A percentile compares a stretch with the other conserved stretches of the same genome.
These are phyloP conservation scores for Bothriochloa decipiens DNA, from an alignment of 176 grass and related monocot genomes.

Conservation along the genomic window DNA sequence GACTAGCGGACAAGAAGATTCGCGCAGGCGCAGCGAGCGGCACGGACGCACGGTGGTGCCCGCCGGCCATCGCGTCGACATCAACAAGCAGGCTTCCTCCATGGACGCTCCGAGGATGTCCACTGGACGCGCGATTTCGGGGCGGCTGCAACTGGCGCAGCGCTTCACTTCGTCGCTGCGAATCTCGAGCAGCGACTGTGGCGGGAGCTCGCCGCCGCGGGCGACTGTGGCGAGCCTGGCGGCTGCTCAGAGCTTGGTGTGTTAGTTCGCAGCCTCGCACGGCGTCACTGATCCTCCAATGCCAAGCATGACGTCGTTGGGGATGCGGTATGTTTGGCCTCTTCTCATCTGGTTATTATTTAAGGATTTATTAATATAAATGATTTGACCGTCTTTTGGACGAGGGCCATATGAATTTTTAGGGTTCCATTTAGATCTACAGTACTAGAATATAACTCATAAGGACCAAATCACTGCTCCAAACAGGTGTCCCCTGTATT, in stretches of 20 bases:
- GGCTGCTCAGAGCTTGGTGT: neutral
- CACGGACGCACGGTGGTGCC: conserved; percentile 1
- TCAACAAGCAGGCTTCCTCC: neutral
- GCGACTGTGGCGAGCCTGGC: neutral
- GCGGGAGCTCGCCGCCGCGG: neutral
- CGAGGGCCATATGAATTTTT: neutral
- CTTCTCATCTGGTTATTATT: neutral
- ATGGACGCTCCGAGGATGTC: neutral
- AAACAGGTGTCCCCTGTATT: neutral
- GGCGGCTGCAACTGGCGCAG: neutral
- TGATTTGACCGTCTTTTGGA: neutral
- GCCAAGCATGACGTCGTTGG: neutral
- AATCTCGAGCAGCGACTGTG: neutral
- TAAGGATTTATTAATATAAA: no score
- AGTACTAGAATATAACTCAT: neutral
- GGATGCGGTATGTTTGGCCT: conserved; percentile 3
- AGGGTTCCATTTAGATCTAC: neutral
- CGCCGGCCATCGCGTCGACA: neutral
- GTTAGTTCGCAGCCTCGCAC: neutral
- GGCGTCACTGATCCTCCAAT: neutral
- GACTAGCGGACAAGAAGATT: neutral
- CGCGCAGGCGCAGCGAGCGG: neutral
- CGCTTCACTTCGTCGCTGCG: neutral
- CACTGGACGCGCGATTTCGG: neutral
- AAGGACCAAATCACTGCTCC: neutral